Evolutionary conservation across 768 basidiomycete genomes (phyloP).

Genomic region (Macrolepiota dolichaula): DNA sequence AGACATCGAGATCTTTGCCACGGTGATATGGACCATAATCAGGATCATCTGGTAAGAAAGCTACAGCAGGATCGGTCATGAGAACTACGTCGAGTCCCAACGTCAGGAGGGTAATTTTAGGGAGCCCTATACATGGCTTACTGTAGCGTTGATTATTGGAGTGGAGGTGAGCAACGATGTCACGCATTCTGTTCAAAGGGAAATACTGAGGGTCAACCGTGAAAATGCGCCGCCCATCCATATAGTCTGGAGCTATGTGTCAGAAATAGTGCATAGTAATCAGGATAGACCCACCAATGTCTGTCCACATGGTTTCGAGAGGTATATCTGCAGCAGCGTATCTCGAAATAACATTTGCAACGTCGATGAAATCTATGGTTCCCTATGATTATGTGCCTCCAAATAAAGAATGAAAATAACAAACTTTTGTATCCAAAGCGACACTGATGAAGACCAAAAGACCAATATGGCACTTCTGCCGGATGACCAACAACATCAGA

Average conservation of each 20-base stretch:
- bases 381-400: not conserved
- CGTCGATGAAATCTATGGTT: conserved; percentile 53
- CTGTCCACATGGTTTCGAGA: conserved; percentile 79
- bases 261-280: not conserved
- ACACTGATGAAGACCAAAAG: conserved; percentile 70
- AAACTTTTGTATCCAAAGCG: conserved; percentile 63
- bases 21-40: conserved; percentile 53
- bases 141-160: conserved; percentile 55
- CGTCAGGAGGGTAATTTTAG: not conserved
- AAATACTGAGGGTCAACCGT: conserved; percentile 69
- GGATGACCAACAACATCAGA: conserved; percentile 62
- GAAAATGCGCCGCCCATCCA: conserved; percentile 64
- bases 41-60: conserved; percentile 37
- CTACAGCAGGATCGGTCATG: conserved; percentile 75
- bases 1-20: conserved; percentile 33
- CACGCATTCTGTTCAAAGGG: conserved; percentile 58
- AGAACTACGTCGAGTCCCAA: conserved; percentile 36
- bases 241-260: conserved; percentile 47
- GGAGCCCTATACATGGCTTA: conserved; percentile 22
- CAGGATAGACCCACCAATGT: conserved; percentile 47
- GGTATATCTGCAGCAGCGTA: conserved; percentile 63
- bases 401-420: conserved; percentile 13
- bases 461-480: conserved; percentile 75
- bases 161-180: conserved; percentile 63
- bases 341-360: conserved; percentile 57